Percentiles rank a stretch among this genome's conserved stretches.
Conservation (phyloP, 208 protist species). For the Trichomonas vaginalis region DNA sequence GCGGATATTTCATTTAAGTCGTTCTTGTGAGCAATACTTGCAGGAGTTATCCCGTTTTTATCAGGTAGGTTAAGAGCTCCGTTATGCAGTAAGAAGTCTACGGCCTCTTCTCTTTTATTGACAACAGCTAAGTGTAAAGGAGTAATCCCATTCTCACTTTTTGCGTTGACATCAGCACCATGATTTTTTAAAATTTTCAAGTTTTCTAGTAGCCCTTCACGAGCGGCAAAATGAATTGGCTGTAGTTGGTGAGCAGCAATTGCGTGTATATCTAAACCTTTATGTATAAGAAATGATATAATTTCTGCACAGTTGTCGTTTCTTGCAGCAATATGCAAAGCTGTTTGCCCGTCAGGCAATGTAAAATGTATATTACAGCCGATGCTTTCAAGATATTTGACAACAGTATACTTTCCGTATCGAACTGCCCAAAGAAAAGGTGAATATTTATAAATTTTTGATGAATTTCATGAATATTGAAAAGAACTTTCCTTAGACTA, state of each 20-base stretch:
- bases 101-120: background rate
- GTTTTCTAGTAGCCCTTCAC: background rate
- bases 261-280: background rate
- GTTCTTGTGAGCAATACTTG: background rate
- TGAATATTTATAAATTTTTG: background rate
- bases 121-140: background rate
- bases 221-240: background rate
- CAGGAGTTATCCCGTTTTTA: background rate
- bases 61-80: background rate
- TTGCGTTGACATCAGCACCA: background rate
- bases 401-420: background rate
- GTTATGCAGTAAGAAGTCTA: background rate
- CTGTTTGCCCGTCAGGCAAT: background rate
- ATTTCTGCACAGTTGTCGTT: background rate
- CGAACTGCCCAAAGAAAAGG: background rate
- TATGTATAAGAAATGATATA: background rate
- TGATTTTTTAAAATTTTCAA: background rate
- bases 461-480: background rate
- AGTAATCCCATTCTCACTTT: background rate
- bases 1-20: background rate
- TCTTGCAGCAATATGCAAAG: background rate
- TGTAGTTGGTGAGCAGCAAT: background rate
- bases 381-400: background rate
- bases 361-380: background rate
- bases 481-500: background rate